Evolutionary conservation across 2,329 filamentous ascomycete species (phyloP), one percentile per base, ranked within the genome.

Genomic region (Proliferodiscus dingleyae): DNA sequence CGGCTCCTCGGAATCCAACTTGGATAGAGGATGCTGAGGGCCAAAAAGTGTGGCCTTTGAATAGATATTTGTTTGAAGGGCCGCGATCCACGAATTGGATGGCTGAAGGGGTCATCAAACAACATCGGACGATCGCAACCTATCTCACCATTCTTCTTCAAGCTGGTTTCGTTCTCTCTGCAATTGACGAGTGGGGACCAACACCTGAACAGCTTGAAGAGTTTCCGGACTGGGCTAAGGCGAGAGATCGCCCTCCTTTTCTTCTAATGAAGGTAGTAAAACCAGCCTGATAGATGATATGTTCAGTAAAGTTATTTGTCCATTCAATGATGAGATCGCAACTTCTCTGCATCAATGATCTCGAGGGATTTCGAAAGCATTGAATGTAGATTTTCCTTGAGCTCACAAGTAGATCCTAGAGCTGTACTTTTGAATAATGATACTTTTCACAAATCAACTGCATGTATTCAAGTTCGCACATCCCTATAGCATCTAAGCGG

Each of bases 11-110:
- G 5, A 61, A 58, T 19, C 61, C 61, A 7, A 51, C 51, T 7
- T 62, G 66, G 16, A 52, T 63, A 10, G 51, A 54, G 13, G 61
- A 60, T 15, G 55, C 58, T n/a, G 49, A 62, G n/a, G 59, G 59
- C n/a, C 48, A 55, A n/a, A 59, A 55, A 24, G 61, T 63, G 18
- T 74, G 71, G 71, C 65, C 64, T 23, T 51, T 73, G 28, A 65
- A 71, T 53, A 58, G 58, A 24, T 73, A 73, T 49, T 57, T 67
- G 15, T 54, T 59, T 4, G 70, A 75, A 56, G 71, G 71, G 1
- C 51, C 64, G 44, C 59, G 70, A 16, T 56, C 61, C 22, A 66
- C 64, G 4, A 63, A 64, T 38, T 74, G 71, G 70, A 51, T 74
- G 32, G 68, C 65, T 8, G 53, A 65, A 15, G 67, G 67, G 1